Conservation (phyloP, 768 basidiomycete genomes). For the Leccinum fibrillosum region DNA sequence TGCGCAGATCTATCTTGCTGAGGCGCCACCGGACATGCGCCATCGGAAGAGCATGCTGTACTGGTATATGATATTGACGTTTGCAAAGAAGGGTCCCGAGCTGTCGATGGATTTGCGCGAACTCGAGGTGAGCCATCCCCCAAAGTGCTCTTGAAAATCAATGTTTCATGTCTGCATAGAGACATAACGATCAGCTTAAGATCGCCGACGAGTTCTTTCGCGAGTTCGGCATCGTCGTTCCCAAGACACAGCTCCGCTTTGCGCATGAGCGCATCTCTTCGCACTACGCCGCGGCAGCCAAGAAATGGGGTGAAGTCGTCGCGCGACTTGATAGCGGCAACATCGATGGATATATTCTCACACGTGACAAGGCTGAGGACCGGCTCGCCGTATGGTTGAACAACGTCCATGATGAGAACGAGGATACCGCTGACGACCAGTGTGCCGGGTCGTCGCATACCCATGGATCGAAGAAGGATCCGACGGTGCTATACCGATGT, state of each 20-base stretch:
- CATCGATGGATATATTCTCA: conserved; percentile 23
- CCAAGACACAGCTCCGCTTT: conserved; percentile 50
- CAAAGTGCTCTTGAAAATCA: background rate
- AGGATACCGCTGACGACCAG: background rate
- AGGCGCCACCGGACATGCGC: conserved; percentile 59
- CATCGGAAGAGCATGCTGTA: conserved; percentile 56
- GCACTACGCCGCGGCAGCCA: conserved; percentile 40
- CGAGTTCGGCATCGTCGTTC: conserved; percentile 42
- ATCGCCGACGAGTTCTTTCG: conserved; percentile 49
- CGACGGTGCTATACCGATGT: conserved; percentile 51
- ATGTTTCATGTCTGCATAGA: conserved; percentile 22
- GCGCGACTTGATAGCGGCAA: conserved; percentile 30
- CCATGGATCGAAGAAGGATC: conserved; percentile 22
- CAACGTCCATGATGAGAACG: conserved; percentile 37
- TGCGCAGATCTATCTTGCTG: conserved; percentile 47
- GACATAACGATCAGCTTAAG: conserved; percentile 38
- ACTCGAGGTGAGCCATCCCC: conserved; percentile 38
- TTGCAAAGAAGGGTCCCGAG: conserved; percentile 48
- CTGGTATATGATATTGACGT: conserved; percentile 53
- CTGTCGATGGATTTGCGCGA: conserved; percentile 46
- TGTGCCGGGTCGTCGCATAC: background rate
- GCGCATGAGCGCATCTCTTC: conserved; percentile 48
- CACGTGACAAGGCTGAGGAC: conserved; percentile 45
- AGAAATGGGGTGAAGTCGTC: conserved; percentile 47
- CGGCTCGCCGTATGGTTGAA: conserved; percentile 56